phyloP scores from a whole-genome alignment of 1,284 basidiomycete genomes.

The Cryptococcus hybrid region DNA sequence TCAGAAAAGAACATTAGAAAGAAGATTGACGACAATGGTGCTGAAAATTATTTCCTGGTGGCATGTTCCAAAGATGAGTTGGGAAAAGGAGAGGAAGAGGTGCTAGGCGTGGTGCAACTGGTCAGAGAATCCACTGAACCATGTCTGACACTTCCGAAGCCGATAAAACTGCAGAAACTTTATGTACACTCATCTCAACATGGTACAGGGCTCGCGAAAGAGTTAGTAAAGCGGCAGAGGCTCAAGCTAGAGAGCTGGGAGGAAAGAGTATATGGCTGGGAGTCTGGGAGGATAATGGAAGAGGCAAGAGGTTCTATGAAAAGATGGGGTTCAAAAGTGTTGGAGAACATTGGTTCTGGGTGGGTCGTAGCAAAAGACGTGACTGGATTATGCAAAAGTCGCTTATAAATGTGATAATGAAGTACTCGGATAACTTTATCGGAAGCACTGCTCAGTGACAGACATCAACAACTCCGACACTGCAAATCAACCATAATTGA shows the following conservation, averaged over 20 bases:
- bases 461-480: no score
- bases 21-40: neutral
- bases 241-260: constrained; percentile 16
- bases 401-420: neutral
- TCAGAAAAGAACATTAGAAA: neutral
- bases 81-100: neutral
- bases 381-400: constrained; percentile 23
- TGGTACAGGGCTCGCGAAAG: constrained; percentile 24
- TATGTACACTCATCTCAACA: constrained; percentile 27
- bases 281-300: constrained; percentile 32
- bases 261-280: constrained; percentile 31
- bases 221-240: constrained; percentile 19
- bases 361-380: constrained; percentile 16
- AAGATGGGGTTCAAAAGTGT: constrained; percentile 21
- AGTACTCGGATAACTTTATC: no score
- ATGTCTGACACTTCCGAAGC: constrained; percentile 6
- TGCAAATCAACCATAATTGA: no score
- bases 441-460: no score
- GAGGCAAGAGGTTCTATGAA: constrained; percentile 29
- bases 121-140: constrained; percentile 6
- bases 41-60: neutral
- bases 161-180: constrained; percentile 24
- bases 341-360: constrained; percentile 18
- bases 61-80: neutral
- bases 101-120: constrained; percentile 8